Evolutionary conservation across 2,329 filamentous ascomycete genomes (phyloP), one percentile per base, ranked within the genome.

Genomic region (Hortaea werneckii): DNA sequence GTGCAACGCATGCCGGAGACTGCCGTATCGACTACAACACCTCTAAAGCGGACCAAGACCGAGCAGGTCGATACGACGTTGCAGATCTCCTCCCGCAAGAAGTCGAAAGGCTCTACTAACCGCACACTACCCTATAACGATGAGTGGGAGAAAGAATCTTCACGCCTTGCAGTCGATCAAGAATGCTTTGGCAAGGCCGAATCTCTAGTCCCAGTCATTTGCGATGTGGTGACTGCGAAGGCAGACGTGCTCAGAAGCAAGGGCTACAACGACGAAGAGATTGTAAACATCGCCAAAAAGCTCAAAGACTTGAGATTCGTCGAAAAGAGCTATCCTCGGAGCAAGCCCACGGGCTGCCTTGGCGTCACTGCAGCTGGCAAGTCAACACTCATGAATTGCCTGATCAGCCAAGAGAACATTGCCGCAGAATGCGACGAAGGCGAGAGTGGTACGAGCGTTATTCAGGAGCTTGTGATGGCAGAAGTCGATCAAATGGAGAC

Each of bases 291-390:
- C 28, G 30, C 11, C 27, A 29, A 40, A 30, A 20, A 20, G 20
- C 20, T 20, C 37, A n/a, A 30, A 12, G 13, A 29, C 12, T 45
- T 13, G 32, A 10, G 10, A 37, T 10, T 37, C 10, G 10, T 37
- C 20, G 20, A 20, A 20, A 40, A 42, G 38, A 7, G 4, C 27
- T 44, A 45, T 12, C 46, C 46, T 10, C 10, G 29, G 6, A 13
- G 12, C 4, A 38, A 27, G 10, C 29, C 42, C 6, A 42, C 45
- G 5, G 46, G 20, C 10, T 48, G 38, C 29, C 34, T 48, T 2
- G 46, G 46, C 12, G 20, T 30, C n/a, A 29, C 46, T 7, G 46
- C 11, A n/a, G 40, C 34, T 32, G 42, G 46, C 11, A 48, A 48
- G 26, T 48, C 46, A 5, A 37, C 42, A 11, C n/a, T 35, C 12